These are phyloP conservation scores for Persicaria maculosa DNA, from an alignment of 148 eudicot species.

Conservation along the genomic window DNA sequence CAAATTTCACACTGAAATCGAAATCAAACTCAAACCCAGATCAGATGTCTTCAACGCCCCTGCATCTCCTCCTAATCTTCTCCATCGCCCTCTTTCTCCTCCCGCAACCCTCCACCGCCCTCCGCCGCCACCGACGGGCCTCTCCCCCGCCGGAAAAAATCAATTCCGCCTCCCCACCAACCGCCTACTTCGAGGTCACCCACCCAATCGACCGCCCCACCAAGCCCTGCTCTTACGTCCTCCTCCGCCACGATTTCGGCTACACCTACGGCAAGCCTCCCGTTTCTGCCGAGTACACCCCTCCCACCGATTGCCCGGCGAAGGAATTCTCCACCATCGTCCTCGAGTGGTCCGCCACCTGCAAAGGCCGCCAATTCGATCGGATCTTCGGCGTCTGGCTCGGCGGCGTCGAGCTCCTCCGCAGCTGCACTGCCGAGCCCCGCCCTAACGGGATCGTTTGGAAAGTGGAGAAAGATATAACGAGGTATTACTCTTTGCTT, in stretches of 20 bases:
- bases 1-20: background rate
- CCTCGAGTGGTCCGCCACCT: conserved; percentile 69
- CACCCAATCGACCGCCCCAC: conserved; percentile 50
- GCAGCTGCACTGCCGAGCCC: conserved; percentile 98
- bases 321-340: conserved; percentile 34
- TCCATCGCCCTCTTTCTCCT: conserved; percentile 13
- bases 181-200: conserved; percentile 64
- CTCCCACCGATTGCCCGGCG: conserved; percentile 51
- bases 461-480: conserved; percentile 72
- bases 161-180: conserved; percentile 23
- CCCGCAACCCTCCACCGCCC: conserved; percentile 8
- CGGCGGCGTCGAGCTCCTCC: conserved; percentile 76
- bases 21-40: background rate
- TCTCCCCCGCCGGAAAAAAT: conserved; percentile 17
- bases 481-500: conserved; percentile 57
- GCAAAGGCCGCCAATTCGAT: conserved; percentile 73
- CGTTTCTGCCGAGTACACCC: conserved; percentile 43
- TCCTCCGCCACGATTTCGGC: conserved; percentile 69
- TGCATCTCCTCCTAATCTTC: background rate
- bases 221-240: conserved; percentile 46
- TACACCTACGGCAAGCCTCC: conserved; percentile 61
- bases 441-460: conserved; percentile 58
- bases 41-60: background rate
- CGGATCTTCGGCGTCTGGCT: conserved; percentile 90
- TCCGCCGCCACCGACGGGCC: conserved; percentile 22